These are phyloP conservation scores for Xylaria sp. DNA, from an alignment of 2,329 filamentous ascomycete genomes.

Conservation along the genomic window DNA sequence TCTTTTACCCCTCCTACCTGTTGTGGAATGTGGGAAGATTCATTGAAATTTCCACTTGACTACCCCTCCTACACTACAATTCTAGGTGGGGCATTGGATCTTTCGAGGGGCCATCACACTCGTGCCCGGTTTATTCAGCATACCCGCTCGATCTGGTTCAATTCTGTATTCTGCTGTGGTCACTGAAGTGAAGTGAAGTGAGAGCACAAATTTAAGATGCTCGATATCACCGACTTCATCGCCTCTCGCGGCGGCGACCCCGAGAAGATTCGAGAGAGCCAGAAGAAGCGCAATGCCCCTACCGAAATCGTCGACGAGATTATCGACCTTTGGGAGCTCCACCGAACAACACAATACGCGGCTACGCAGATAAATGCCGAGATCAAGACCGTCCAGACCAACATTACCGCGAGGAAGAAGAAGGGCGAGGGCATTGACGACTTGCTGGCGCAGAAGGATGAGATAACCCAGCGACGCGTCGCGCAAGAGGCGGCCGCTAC, in stretches of 20 bases:
- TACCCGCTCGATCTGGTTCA: background rate
- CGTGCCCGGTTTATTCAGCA: background rate
- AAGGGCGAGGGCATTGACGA: conserved; percentile 87
- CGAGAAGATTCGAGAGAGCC: conserved; percentile 90
- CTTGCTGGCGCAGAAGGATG: conserved; percentile 61
- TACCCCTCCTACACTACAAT: conserved; percentile 32
- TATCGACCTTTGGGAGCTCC: conserved; percentile 86
- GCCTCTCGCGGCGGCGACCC: conserved; percentile 90
- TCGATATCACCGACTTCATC: conserved; percentile 79
- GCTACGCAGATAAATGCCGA: conserved; percentile 87
- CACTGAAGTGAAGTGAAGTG: background rate
- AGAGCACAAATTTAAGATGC: conserved; percentile 40
- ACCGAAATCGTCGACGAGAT: conserved; percentile 91
- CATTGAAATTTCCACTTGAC: conserved; percentile 28
- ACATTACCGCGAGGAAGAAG: conserved; percentile 36
- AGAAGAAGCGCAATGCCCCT: conserved; percentile 78
- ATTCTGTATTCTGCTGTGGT: background rate
- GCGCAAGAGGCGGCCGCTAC: conserved; percentile 80
- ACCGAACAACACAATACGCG: conserved; percentile 71
- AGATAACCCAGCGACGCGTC: conserved; percentile 70
- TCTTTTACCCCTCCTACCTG: conserved; percentile 28
- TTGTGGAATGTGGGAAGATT: conserved; percentile 14
- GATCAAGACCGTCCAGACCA: conserved; percentile 75
- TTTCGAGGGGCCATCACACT: conserved; percentile 12
- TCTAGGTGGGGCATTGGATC: conserved; percentile 33